phyloP scores from a whole-genome alignment of 225 moss, liverwort and hornwort species.

The Asterella californica region DNA sequence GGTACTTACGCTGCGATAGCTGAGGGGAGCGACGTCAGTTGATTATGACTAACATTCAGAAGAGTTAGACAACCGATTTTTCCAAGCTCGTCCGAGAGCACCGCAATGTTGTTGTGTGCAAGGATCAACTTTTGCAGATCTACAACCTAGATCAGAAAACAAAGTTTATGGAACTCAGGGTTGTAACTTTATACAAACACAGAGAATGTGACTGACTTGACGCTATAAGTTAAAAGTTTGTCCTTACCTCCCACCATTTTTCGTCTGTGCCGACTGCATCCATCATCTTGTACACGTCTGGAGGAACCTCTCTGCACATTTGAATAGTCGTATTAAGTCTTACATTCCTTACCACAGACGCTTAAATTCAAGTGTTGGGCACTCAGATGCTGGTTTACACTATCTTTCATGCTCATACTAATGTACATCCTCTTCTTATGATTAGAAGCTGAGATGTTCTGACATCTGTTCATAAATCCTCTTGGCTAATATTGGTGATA shows the following conservation, averaged over 20 bases:
- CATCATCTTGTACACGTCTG: constrained; percentile 72
- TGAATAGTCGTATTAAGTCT: not conserved
- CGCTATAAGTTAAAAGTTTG: not conserved
- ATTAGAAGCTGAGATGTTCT: not conserved
- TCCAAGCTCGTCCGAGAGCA: constrained; percentile 69
- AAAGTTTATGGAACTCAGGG: not conserved
- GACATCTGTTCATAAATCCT: not conserved
- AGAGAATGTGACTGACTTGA: not conserved
- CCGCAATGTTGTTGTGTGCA: constrained; percentile 74
- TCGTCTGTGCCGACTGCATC: constrained; percentile 76
- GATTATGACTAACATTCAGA: constrained; percentile 82
- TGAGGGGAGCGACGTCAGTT: constrained; percentile 67
- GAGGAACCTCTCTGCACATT: constrained; percentile 68
- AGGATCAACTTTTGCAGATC: constrained; percentile 87
- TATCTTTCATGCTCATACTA: not conserved
- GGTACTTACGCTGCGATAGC: constrained; percentile 70
- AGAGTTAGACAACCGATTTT: constrained; percentile 72
- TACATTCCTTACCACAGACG: not conserved
- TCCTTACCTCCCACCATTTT: constrained; percentile 95
- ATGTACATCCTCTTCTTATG: not conserved
- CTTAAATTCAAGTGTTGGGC: not conserved
- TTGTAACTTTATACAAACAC: not conserved
- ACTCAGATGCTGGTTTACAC: too few species aligned
- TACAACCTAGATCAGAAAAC: constrained; percentile 53
- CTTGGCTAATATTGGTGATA: not conserved